Conservation (phyloP, 1,139 yeast species). For the Kazachstania sp. region DNA sequence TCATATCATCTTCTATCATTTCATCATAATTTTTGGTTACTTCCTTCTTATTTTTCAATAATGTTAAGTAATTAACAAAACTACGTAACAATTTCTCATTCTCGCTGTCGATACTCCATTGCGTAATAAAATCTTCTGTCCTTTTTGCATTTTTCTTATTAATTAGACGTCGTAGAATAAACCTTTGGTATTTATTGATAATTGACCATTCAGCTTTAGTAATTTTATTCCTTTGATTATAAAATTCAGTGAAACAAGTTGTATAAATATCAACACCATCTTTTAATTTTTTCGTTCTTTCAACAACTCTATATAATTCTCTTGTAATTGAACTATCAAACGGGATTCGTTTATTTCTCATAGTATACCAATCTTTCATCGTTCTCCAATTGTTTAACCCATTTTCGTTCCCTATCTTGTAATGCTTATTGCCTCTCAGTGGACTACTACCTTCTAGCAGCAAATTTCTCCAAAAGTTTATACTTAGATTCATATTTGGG, state of each 20-base stretch:
- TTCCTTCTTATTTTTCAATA: slow-evolving; percentile 5
- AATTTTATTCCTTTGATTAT: slow-evolving; percentile 9
- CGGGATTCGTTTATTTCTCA: slow-evolving; percentile 9
- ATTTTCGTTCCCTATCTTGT: neutral
- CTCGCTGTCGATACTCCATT: slow-evolving; percentile 15
- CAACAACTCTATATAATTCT: slow-evolving; percentile 8
- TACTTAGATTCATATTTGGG: slow-evolving; percentile 16
- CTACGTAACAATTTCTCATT: slow-evolving; percentile 13
- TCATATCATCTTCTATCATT: slow-evolving; percentile 33
- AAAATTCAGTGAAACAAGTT: slow-evolving; percentile 14
- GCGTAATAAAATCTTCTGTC: slow-evolving; percentile 15
- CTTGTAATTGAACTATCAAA: slow-evolving; percentile 13
- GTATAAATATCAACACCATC: slow-evolving; percentile 18
- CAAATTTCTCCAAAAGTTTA: slow-evolving; percentile 22
- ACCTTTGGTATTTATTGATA: slow-evolving; percentile 15
- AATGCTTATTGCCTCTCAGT: slow-evolving; percentile 4
- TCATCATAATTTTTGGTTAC: slow-evolving; percentile 26
- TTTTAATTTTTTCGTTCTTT: slow-evolving; percentile 10
- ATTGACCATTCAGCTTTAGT: slow-evolving; percentile 10
- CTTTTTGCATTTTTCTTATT: slow-evolving; percentile 10
- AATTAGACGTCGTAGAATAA: slow-evolving; percentile 16
- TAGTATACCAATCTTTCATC: slow-evolving; percentile 19
- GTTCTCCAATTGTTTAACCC: slow-evolving; percentile 12
- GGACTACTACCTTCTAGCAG: slow-evolving; percentile 16
- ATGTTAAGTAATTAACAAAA: slow-evolving; percentile 5